Percentiles rank a stretch among this genome's conserved stretches.
Evolutionary conservation across 148 eudicot genomes (phyloP).

Genomic region (Diospyros kaki): DNA sequence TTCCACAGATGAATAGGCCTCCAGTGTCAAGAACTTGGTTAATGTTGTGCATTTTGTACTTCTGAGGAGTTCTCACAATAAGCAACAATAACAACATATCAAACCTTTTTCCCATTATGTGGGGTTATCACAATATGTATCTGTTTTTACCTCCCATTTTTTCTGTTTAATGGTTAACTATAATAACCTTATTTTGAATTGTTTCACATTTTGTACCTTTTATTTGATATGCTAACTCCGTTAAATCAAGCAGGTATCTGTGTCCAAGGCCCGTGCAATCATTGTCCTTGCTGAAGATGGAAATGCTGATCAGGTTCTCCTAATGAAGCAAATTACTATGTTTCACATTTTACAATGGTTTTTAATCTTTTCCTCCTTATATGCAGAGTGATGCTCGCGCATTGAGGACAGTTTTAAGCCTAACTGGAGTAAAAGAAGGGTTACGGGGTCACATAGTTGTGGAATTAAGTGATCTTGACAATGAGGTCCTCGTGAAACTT

Average conservation of each 20-base stretch:
- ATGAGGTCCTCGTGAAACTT: constrained; percentile 61
- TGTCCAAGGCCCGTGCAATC: constrained; percentile 60
- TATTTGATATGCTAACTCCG: constrained; percentile 15
- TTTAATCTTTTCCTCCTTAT: background rate
- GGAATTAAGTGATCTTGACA: constrained; percentile 57
- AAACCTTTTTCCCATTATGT: too few species aligned
- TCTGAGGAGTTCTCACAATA: background rate
- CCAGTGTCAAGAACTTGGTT: background rate
- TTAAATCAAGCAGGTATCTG: constrained; percentile 36
- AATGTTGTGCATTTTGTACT: background rate
- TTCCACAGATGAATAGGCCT: background rate
- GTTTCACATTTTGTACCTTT: too few species aligned
- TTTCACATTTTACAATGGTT: background rate
- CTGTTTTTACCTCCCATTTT: background rate
- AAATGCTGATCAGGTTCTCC: constrained; percentile 55
- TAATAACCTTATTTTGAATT: background rate
- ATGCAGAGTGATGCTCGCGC: constrained; percentile 66
- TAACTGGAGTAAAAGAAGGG: constrained; percentile 56
- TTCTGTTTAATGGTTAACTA: background rate
- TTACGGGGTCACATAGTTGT: constrained; percentile 54
- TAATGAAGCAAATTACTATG: background rate
- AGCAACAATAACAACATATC: too few species aligned
- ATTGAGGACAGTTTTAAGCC: constrained; percentile 55
- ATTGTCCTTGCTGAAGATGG: constrained; percentile 66
- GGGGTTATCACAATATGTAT: background rate